Evolutionary conservation across 2,329 filamentous ascomycete genomes (phyloP).

Genomic region (Raffaelea arxii): DNA sequence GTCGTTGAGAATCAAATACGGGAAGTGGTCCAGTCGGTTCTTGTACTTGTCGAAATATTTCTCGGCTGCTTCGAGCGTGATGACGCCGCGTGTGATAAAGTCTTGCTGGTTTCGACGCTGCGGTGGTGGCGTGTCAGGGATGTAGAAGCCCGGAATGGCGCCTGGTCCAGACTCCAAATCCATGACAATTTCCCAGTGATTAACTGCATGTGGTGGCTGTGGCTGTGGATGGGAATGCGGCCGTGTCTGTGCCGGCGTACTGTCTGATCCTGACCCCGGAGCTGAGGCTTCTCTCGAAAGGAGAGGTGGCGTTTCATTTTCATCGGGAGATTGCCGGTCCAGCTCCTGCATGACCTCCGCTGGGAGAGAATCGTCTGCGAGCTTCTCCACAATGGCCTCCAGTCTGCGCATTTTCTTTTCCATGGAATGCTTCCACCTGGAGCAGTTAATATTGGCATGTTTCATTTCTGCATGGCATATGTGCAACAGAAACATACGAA

Average conservation of each 20-base stretch:
- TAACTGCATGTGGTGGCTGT: background rate
- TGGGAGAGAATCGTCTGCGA: background rate
- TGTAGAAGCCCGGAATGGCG: constrained; percentile 4
- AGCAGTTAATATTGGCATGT: background rate
- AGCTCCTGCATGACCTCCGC: background rate
- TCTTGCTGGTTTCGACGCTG: background rate
- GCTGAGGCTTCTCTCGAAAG: too few relatives aligned
- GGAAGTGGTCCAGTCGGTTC: constrained; percentile 6
- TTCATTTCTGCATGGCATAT: too few relatives aligned
- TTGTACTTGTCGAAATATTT: constrained; percentile 5
- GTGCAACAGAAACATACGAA: background rate
- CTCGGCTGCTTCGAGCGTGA: background rate
- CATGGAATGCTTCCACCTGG: constrained; percentile 3
- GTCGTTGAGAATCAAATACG: constrained; percentile 4
- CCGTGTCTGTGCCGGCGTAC: background rate
- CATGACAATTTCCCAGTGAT: constrained; percentile 4
- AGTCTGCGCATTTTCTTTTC: constrained; percentile 4
- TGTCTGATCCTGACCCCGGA: too few relatives aligned
- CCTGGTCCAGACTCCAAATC: constrained; percentile 1
- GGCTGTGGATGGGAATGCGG: too few relatives aligned
- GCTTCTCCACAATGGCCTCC: background rate
- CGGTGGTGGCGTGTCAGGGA: background rate
- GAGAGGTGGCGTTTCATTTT: too few relatives aligned
- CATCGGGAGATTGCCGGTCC: too few relatives aligned
- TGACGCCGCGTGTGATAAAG: background rate